Base-by-base conservation (phyloP, 208 protist genomes). In the Crithidia expoeki region DNA sequence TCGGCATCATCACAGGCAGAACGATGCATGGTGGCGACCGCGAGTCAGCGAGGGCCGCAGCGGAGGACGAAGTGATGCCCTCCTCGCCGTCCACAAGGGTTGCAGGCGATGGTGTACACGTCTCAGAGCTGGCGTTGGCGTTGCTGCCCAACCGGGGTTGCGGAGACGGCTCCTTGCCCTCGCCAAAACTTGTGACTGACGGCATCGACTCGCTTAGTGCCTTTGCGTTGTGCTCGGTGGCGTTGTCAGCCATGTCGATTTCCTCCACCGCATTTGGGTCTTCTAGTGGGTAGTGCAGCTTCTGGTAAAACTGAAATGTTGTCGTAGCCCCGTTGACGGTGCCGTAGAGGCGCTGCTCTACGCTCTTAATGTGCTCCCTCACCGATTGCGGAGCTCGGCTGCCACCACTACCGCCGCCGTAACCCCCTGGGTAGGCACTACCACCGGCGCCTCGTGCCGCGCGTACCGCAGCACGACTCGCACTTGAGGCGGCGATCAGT, bases 271-370 rank as follows among this genome's bases (percentile, higher is more conserved):
- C 44, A 44, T 64, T 72, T 6, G 66, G 52, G 28, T 79, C 25
- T 28, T 90, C 83, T 21, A 92, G 72, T 2, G 90, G 90, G 72
- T 95, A 92, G 70, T 79, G 73, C 21, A 95, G 66, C 42, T 72
- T 79, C 58, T 93, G 90, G 38, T 79, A 85, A 57, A 89, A 86
- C 36, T 71, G 76, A 71, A 92, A 95, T 0, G 53, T 68, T 4
- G 75, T 81, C 47, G 78, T 81, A 23, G 71, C 69, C 38, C 71
- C 49, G 9, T 61, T 60, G 14, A 92, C 69, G 1, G 85, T 90
- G 56, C 84, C 75, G 74, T 90, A 88, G 0, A 94, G 60, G 3
- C 70, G 65, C 51, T 73, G 59, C 53, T 88, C 79, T 16, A 76
- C 68, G 19, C 40, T 72, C 21, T 66, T 68, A 19, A 86, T 75